Percentiles rank a stretch among this genome's conserved stretches.
phyloP scores from a whole-genome alignment of 805 yeast genomes.

The Wickerhamomyces xylosicus region DNA sequence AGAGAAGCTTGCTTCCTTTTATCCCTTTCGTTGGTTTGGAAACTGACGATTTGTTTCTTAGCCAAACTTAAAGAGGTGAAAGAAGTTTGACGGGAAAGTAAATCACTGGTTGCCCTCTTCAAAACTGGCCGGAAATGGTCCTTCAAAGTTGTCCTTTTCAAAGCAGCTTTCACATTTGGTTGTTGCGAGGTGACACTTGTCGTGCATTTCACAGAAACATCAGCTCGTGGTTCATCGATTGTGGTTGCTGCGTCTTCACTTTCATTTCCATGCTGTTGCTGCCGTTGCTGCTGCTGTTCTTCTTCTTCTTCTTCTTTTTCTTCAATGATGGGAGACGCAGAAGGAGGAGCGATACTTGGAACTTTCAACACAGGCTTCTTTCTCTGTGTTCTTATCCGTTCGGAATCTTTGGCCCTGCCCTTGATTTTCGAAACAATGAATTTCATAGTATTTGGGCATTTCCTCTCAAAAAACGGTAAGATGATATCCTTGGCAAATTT shows the following conservation, averaged over 20 bases:
- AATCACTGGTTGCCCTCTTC: not conserved
- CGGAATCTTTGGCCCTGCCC: constrained; percentile 15
- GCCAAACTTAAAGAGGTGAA: not conserved
- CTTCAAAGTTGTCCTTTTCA: not conserved
- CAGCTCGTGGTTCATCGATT: not conserved
- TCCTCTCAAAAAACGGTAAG: constrained; percentile 41
- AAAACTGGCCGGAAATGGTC: not conserved
- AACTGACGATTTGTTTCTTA: not conserved
- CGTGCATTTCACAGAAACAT: too few relatives aligned
- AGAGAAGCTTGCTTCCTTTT: not conserved
- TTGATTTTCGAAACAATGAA: constrained; percentile 37
- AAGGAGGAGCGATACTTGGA: too few relatives aligned
- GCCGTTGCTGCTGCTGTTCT: too few relatives aligned
- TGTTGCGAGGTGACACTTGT: constrained; percentile 10
- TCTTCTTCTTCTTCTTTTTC: too few relatives aligned
- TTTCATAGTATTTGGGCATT: constrained; percentile 35
- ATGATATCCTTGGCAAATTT: constrained; percentile 43
- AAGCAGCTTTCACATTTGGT: not conserved
- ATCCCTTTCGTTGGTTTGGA: not conserved
- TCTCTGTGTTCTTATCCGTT: not conserved
- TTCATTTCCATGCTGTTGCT: too few relatives aligned
- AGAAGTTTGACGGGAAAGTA: not conserved
- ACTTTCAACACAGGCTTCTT: too few relatives aligned
- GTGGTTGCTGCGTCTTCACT: not conserved
- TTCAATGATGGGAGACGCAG: not conserved